Conservation (phyloP, 306 rosid genomes). For the Lagenaria siceraria region DNA sequence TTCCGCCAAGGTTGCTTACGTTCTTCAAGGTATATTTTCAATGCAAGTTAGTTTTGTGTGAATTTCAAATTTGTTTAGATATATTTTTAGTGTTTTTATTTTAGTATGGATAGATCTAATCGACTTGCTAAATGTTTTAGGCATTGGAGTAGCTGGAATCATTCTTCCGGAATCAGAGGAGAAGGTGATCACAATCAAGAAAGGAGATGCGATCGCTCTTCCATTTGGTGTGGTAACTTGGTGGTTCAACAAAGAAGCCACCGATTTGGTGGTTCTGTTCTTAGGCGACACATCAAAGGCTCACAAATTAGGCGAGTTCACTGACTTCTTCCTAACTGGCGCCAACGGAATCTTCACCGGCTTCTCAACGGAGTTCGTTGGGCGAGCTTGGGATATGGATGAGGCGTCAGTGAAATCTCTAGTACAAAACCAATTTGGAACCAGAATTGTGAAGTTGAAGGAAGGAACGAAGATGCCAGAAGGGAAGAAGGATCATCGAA, state of each 20-base stretch:
- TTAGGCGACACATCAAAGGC: constrained; percentile 66
- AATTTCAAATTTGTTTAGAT: neutral
- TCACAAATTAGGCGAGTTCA: constrained; percentile 75
- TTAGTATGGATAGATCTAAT: no score
- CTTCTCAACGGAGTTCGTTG: constrained; percentile 54
- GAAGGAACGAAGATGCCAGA: constrained; percentile 31
- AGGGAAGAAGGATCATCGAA: constrained; percentile 39
- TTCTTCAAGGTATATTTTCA: neutral
- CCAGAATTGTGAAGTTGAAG: constrained; percentile 26
- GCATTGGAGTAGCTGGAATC: constrained; percentile 50
- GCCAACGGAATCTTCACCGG: constrained; percentile 66
- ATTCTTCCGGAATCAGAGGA: constrained; percentile 63
- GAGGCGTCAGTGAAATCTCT: constrained; percentile 38
- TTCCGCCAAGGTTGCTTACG: constrained; percentile 1
- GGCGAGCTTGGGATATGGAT: constrained; percentile 71
- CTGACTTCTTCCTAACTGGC: constrained; percentile 53
- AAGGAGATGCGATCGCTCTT: constrained; percentile 78
- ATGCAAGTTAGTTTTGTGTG: no score
- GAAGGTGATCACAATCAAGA: constrained; percentile 58
- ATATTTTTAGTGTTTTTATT: no score
- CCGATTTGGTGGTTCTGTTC: constrained; percentile 58
- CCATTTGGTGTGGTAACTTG: constrained; percentile 79
- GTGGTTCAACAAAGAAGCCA: constrained; percentile 68
- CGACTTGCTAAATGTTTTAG: constrained; percentile 9
- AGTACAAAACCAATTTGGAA: constrained; percentile 37